Evolutionary conservation across 306 rosid species (phyloP).

Genomic region (Corylus heterophylla): DNA sequence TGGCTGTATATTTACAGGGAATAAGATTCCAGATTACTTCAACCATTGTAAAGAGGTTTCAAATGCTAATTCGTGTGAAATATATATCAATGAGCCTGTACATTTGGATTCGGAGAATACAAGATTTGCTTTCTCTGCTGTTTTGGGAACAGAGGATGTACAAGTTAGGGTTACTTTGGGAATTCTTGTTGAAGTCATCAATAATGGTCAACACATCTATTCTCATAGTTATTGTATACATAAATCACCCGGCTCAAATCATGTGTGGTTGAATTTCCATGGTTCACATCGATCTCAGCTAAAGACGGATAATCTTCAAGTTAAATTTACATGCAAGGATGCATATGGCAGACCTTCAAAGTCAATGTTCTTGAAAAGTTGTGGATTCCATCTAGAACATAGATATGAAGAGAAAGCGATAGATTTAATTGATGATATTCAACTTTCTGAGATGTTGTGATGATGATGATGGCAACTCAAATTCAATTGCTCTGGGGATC

Average conservation of each 20-base stretch:
- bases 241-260: too few relatives aligned
- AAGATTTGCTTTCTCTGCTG: background rate
- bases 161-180: too few relatives aligned
- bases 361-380: background rate
- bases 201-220: too few relatives aligned
- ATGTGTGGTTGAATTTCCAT: background rate
- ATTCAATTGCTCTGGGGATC: too few relatives aligned
- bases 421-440: too few relatives aligned
- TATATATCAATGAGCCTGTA: background rate
- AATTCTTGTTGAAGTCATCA: too few relatives aligned
- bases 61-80: background rate
- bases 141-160: background rate
- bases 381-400: background rate
- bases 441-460: too few relatives aligned
- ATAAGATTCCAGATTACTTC: background rate
- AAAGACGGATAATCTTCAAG: background rate
- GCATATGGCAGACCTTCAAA: too few relatives aligned
- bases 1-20: background rate
- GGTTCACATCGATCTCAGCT: too few relatives aligned
- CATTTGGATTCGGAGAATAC: background rate
- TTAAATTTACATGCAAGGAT: too few relatives aligned
- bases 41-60: background rate
- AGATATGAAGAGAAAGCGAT: background rate
- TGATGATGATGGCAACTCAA: too few relatives aligned
- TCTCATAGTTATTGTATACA: too few relatives aligned